Evolutionary conservation across 1,284 basidiomycete species (phyloP).

Genomic region (Irpex rosettiformis): DNA sequence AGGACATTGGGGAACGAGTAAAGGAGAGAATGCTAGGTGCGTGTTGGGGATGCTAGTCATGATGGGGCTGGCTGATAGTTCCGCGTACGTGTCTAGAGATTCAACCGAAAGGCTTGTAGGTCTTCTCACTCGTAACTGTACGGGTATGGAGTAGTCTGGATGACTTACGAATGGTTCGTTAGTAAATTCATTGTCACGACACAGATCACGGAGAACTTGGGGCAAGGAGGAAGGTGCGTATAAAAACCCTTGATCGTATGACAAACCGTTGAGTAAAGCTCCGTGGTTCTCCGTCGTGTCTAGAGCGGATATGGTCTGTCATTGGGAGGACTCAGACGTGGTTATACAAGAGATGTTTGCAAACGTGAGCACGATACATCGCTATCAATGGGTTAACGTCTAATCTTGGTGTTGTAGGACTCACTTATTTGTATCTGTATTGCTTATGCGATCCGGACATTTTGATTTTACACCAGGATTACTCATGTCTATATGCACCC

Average conservation of each 20-base stretch:
- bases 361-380: constrained; percentile 44
- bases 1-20: constrained; percentile 75
- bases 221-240: constrained; percentile 74
- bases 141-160: not conserved
- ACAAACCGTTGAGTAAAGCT: constrained; percentile 9
- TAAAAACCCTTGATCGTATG: constrained; percentile 9
- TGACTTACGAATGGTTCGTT: not conserved
- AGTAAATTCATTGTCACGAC: constrained; percentile 84
- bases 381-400: constrained; percentile 14
- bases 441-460: constrained; percentile 62
- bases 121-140: constrained; percentile 14
- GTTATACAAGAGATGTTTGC: constrained; percentile 67
- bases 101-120: constrained; percentile 76
- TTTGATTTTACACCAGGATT: constrained; percentile 28
- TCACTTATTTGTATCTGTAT: constrained; percentile 75
- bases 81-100: constrained; percentile 45
- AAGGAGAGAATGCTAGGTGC: constrained; percentile 73
- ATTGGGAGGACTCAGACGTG: constrained; percentile 73
- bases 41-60: constrained; percentile 14
- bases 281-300: not conserved
- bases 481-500: constrained; percentile 2
- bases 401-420: constrained; percentile 42
- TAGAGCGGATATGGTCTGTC: constrained; percentile 62
- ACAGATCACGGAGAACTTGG: constrained; percentile 76
- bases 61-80: constrained; percentile 6